A percentile compares a stretch with the other conserved stretches of the same genome.
These are phyloP conservation scores for Rhizoclosmatium sp. DNA, from an alignment of 192 early-diverging fungal species.

Conservation along the genomic window DNA sequence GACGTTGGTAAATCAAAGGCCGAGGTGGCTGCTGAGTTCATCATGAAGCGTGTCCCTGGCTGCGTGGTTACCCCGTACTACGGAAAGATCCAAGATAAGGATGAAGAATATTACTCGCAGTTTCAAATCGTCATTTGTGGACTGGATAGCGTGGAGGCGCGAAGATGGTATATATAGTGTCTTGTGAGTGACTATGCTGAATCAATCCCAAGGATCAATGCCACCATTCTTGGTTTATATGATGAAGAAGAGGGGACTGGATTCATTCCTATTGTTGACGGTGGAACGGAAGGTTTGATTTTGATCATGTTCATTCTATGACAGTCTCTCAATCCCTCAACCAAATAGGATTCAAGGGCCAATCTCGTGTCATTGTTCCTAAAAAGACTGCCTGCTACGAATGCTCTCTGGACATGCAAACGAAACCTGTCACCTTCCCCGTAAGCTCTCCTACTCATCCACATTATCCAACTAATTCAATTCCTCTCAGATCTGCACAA, in stretches of 20 bases:
- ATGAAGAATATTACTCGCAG: constrained; percentile 88
- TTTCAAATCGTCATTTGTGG: constrained; percentile 93
- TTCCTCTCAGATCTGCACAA: constrained; percentile 83
- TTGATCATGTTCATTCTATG: constrained; percentile 11
- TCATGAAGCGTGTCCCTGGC: constrained; percentile 79
- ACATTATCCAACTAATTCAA: background rate
- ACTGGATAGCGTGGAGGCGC: constrained; percentile 92
- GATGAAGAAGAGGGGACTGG: constrained; percentile 77
- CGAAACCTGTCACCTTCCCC: constrained; percentile 87
- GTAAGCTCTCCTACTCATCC: background rate
- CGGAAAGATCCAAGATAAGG: constrained; percentile 96
- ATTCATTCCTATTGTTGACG: constrained; percentile 91
- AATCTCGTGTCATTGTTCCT: constrained; percentile 91
- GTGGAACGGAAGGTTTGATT: constrained; percentile 85
- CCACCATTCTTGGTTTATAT: constrained; percentile 78
- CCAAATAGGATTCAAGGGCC: constrained; percentile 85
- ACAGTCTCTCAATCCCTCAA: background rate
- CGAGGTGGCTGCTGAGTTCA: constrained; percentile 76
- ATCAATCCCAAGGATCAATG: constrained; percentile 72
- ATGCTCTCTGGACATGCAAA: constrained; percentile 92
- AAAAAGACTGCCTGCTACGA: constrained; percentile 90
- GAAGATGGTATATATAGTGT: constrained; percentile 72
- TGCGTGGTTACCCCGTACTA: constrained; percentile 83
- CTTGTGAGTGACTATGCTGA: background rate
- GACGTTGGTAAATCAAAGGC: constrained; percentile 95